A percentile compares a stretch with the other conserved stretches of the same genome.
phyloP scores from a whole-genome alignment of 1,284 basidiomycete genomes.

The Tremellales sp. region DNA sequence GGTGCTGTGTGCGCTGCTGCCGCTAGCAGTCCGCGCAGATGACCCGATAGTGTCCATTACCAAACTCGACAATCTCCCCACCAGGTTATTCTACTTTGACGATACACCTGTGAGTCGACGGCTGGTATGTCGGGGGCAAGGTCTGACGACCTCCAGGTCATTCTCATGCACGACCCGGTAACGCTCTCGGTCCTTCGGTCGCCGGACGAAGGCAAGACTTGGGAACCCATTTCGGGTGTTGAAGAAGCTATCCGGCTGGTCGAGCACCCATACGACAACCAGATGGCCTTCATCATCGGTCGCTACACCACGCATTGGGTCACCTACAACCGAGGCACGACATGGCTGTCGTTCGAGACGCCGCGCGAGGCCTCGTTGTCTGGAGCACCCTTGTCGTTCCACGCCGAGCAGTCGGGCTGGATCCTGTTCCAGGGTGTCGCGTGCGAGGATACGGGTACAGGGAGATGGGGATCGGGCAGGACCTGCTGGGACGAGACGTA shows the following conservation, averaged over 20 bases:
- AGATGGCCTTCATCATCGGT: conserved; percentile 79
- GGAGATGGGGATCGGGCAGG: conserved; percentile 57
- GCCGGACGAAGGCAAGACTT: conserved; percentile 82
- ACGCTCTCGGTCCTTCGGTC: conserved; percentile 71
- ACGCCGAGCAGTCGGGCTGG: conserved; percentile 68
- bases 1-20: conserved; percentile 8
- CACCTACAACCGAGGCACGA: conserved; percentile 76
- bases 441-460: conserved; percentile 57
- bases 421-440: conserved; percentile 78
- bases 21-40: conserved; percentile 19
- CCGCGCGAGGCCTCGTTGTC: conserved; percentile 60
- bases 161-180: conserved; percentile 75
- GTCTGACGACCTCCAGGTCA: conserved; percentile 54
- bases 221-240: conserved; percentile 63
- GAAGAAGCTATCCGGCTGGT: conserved; percentile 70
- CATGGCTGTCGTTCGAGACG: conserved; percentile 76
- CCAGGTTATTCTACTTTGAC: conserved; percentile 86
- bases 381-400: conserved; percentile 71
- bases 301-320: conserved; percentile 69
- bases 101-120: conserved; percentile 65
- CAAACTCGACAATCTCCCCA: conserved; percentile 64
- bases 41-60: conserved; percentile 49
- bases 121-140: neutral
- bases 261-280: conserved; percentile 79
- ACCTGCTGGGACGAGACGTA: conserved; percentile 82